Conservation (phyloP, 495 filamentous ascomycete species). For the Cairneyella variabilis region DNA sequence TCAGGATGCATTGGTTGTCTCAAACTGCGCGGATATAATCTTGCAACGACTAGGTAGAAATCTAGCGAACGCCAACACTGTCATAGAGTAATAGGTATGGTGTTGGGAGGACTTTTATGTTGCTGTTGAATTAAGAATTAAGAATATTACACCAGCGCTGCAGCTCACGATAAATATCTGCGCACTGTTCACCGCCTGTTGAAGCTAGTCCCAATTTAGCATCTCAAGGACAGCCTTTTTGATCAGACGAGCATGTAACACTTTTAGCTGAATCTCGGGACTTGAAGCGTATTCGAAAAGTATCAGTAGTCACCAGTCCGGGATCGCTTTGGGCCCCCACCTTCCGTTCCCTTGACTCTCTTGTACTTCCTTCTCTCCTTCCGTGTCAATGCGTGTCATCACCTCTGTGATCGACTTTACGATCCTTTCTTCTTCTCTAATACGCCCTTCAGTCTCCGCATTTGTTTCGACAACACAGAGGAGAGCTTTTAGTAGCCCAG, state of each 20-base stretch:
- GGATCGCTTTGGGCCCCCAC: constrained; percentile 8
- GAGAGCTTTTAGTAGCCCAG: constrained; percentile 21
- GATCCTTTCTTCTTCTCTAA: constrained; percentile 17
- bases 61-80: constrained; percentile 20
- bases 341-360: constrained; percentile 10
- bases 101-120: constrained; percentile 21
- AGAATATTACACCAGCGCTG: too few species aligned
- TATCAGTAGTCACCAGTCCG: not conserved
- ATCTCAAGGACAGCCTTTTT: too few species aligned
- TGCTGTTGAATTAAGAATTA: constrained; percentile 20
- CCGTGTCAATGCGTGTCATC: constrained; percentile 23
- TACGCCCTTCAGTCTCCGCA: constrained; percentile 17
- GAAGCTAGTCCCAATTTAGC: not conserved
- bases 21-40: constrained; percentile 28
- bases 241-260: too few species aligned
- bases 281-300: not conserved
- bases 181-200: constrained; percentile 3
- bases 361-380: constrained; percentile 8
- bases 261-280: not conserved
- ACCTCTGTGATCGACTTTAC: constrained; percentile 21
- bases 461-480: constrained; percentile 12
- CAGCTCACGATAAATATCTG: constrained; percentile 8
- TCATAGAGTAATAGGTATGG: constrained; percentile 7
- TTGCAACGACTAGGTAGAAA: constrained; percentile 24
- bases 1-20: constrained; percentile 24